Evolutionary conservation across 1,139 yeast species (phyloP).

Genomic region (Oligophagozyma castellii): DNA sequence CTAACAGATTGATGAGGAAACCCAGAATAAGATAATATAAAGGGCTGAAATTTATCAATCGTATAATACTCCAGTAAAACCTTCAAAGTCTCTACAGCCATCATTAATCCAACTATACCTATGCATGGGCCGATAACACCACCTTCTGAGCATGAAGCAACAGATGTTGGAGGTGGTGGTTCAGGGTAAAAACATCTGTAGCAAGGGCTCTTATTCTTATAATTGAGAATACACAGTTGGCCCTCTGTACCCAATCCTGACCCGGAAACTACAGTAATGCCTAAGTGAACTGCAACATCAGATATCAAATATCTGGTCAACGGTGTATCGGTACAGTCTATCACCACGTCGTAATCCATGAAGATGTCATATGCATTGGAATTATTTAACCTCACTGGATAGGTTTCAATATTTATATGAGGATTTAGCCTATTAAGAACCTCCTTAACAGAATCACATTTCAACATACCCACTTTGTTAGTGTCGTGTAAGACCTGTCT

Average conservation of each 20-base stretch:
- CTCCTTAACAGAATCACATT: conserved; percentile 63
- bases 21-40: conserved; percentile 57
- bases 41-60: conserved; percentile 45
- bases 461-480: conserved; percentile 48
- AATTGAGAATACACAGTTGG: conserved; percentile 68
- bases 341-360: conserved; percentile 51
- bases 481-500: conserved; percentile 76
- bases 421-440: conserved; percentile 52
- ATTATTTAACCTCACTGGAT: conserved; percentile 38
- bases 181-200: conserved; percentile 85
- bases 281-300: conserved; percentile 63
- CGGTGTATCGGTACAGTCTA: conserved; percentile 95
- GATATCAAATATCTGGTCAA: conserved; percentile 74
- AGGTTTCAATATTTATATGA: conserved; percentile 39
- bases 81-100: conserved; percentile 81
- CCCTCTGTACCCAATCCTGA: conserved; percentile 90
- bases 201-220: conserved; percentile 65
- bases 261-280: conserved; percentile 73
- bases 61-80: conserved; percentile 47
- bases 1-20: conserved; percentile 60
- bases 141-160: conserved; percentile 82
- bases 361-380: conserved; percentile 54
- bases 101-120: conserved; percentile 77
- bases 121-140: conserved; percentile 96
- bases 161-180: conserved; percentile 79